These are phyloP conservation scores for Paraglomus brasilianum DNA, from an alignment of 192 early-diverging fungal species.

Conservation along the genomic window DNA sequence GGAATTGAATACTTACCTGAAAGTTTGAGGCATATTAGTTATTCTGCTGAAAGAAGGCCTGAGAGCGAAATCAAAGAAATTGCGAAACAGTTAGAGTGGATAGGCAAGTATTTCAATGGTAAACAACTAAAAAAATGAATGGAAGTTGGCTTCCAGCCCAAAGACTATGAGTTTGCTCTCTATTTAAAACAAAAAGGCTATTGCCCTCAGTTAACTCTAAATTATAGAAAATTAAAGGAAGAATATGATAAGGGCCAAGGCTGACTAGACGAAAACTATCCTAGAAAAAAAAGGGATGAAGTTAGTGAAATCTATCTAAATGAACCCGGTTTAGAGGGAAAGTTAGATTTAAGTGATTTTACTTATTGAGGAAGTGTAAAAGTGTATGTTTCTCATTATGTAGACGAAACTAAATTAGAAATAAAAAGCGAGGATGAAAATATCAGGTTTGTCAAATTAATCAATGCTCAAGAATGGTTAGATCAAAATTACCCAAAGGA, in stretches of 20 bases:
- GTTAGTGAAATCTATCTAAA: neutral
- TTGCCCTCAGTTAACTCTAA: too few relatives aligned
- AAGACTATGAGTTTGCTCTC: too few relatives aligned
- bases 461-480: conserved; percentile 15
- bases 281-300: neutral
- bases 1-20: conserved; percentile 1
- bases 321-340: neutral
- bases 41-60: neutral
- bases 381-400: neutral
- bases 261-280: neutral
- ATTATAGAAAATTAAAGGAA: neutral
- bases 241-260: conserved; percentile 11
- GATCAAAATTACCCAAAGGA: neutral
- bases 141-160: too few relatives aligned
- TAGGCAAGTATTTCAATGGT: too few relatives aligned
- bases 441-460: too few relatives aligned
- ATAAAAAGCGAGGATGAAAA: too few relatives aligned
- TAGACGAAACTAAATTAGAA: conserved; percentile 2
- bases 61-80: too few relatives aligned
- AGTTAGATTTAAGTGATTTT: conserved; percentile 5
- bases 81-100: too few relatives aligned
- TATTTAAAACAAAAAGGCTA: too few relatives aligned
- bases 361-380: neutral
- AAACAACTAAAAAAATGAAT: too few relatives aligned
- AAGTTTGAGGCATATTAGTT: neutral